These are phyloP conservation scores for Cercospora zeae-maydis DNA, from an alignment of 2,329 filamentous ascomycete species.

Conservation along the genomic window DNA sequence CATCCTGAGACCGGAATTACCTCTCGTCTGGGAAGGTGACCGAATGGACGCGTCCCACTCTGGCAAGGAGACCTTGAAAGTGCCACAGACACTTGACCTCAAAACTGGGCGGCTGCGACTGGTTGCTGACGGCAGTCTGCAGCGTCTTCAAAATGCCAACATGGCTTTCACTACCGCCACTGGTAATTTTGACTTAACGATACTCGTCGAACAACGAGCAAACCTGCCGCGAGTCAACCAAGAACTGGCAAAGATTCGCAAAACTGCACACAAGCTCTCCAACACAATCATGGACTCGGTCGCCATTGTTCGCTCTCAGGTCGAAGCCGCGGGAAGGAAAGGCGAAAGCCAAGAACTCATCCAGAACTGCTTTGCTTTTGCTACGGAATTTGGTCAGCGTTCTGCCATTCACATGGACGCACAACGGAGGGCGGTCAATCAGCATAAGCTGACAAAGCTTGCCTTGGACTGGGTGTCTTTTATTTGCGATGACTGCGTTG, in stretches of 20 bases:
- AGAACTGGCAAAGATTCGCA: constrained; percentile 88
- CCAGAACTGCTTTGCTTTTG: constrained; percentile 96
- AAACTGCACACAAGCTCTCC: constrained; percentile 91
- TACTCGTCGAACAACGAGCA: constrained; percentile 86
- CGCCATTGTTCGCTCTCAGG: constrained; percentile 84
- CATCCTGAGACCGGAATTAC: constrained; percentile 75
- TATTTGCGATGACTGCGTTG: constrained; percentile 93
- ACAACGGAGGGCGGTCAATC: constrained; percentile 94
- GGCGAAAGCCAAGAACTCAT: constrained; percentile 92
- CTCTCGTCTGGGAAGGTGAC: constrained; percentile 76
- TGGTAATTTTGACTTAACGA: constrained; percentile 78
- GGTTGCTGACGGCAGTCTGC: constrained; percentile 81
- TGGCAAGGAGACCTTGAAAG: constrained; percentile 65
- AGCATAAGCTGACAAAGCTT: constrained; percentile 87
- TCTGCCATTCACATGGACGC: constrained; percentile 94
- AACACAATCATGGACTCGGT: constrained; percentile 99
- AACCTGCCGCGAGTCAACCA: constrained; percentile 90
- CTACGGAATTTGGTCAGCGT: constrained; percentile 96
- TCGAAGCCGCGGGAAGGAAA: constrained; percentile 51
- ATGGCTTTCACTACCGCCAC: constrained; percentile 74
- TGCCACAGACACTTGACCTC: constrained; percentile 67
- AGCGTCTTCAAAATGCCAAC: constrained; percentile 74
- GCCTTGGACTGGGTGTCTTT: constrained; percentile 97
- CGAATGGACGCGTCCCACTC: constrained; percentile 48
- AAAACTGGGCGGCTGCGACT: constrained; percentile 82